phyloP scores from a whole-genome alignment of 2,329 filamentous ascomycete genomes.

The Coleophoma crateriformis region DNA sequence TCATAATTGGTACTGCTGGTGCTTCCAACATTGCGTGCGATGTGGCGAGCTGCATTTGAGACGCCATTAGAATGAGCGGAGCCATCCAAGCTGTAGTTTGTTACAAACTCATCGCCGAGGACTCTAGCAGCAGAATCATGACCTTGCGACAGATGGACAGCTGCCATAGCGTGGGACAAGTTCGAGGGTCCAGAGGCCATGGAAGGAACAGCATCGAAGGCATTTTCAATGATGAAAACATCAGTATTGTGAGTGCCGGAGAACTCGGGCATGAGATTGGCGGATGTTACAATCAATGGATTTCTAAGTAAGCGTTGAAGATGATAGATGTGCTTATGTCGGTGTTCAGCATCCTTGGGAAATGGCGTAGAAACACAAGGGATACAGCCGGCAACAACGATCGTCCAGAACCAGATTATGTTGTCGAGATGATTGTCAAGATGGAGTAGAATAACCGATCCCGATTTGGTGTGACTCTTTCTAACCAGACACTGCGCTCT shows the following conservation, averaged over 20 bases:
- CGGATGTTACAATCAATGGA: slow-evolving; percentile 20
- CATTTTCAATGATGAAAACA: slow-evolving; percentile 7
- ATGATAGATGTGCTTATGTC: slow-evolving; percentile 24
- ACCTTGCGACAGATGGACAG: no score
- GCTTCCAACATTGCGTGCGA: no score
- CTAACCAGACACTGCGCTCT: not conserved
- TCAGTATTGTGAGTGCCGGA: slow-evolving; percentile 8
- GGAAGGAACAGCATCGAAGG: not conserved
- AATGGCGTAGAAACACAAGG: slow-evolving; percentile 32
- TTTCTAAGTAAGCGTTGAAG: slow-evolving; percentile 17
- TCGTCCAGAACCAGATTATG: slow-evolving; percentile 36
- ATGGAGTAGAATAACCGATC: slow-evolving; percentile 21
- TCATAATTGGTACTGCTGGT: no score
- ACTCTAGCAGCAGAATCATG: no score
- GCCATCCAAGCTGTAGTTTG: no score
- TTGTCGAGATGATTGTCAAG: slow-evolving; percentile 31
- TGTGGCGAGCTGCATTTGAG: no score
- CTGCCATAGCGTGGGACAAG: no score
- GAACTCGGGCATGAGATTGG: slow-evolving; percentile 11
- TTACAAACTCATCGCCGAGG: no score
- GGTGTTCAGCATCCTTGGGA: slow-evolving; percentile 19
- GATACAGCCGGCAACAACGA: slow-evolving; percentile 28
- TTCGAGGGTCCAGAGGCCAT: not conserved
- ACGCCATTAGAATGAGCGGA: no score
- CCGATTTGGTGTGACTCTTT: not conserved